phyloP scores from a whole-genome alignment of 2,329 filamentous ascomycete genomes.

The Ophiosphaerella herpotricha region DNA sequence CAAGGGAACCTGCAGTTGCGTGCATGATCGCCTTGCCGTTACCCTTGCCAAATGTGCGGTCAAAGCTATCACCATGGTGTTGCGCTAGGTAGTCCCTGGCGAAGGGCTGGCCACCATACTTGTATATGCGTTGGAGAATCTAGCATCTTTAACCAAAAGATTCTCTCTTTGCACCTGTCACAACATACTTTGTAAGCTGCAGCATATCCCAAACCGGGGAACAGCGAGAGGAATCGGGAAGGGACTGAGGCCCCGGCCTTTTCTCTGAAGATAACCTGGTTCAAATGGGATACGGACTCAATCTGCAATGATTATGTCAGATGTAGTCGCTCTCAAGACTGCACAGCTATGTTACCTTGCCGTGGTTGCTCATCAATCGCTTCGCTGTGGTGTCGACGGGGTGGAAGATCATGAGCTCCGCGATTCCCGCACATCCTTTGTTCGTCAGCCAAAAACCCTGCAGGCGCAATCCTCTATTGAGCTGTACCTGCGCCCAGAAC shows the following conservation, averaged over 20 bases:
- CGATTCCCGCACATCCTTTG: constrained; percentile 85
- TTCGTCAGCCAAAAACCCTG: constrained; percentile 13
- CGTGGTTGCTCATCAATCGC: constrained; percentile 98
- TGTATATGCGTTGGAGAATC: constrained; percentile 95
- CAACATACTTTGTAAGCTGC: constrained; percentile 84
- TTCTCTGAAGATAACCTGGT: constrained; percentile 92
- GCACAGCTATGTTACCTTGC: constrained; percentile 57
- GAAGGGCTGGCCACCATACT: constrained; percentile 96
- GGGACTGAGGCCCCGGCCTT: constrained; percentile 72
- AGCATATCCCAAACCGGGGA: constrained; percentile 95
- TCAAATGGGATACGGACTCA: constrained; percentile 67
- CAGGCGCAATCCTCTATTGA: neutral
- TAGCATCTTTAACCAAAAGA: constrained; percentile 37
- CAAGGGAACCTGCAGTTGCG: constrained; percentile 90
- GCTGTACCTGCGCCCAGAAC: constrained; percentile 87
- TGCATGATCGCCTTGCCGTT: constrained; percentile 98
- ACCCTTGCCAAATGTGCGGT: constrained; percentile 89
- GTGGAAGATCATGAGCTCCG: constrained; percentile 84
- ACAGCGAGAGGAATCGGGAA: constrained; percentile 90
- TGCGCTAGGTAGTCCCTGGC: constrained; percentile 83
- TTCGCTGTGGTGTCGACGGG: constrained; percentile 94
- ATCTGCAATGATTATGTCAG: constrained; percentile 53
- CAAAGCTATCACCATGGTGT: constrained; percentile 83
- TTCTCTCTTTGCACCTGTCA: neutral
- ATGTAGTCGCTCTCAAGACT: neutral